Conservation (phyloP, 768 basidiomycete species). For the Leccinum rimulosum region DNA sequence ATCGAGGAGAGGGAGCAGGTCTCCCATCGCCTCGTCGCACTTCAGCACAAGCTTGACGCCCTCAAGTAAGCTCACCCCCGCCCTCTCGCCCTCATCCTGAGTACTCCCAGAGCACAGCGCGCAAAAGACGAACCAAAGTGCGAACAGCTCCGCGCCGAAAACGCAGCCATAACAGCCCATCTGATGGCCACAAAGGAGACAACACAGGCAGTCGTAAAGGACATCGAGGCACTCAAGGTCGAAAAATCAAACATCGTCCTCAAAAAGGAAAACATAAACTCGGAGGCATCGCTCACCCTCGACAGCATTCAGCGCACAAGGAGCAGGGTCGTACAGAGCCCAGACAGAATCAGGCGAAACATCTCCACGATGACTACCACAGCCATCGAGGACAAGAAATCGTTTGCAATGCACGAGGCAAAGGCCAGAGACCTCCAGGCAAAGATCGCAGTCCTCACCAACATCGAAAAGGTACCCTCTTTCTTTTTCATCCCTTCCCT, state of each 20-base stretch:
- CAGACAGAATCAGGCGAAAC: conserved; percentile 82
- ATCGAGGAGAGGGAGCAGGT: conserved; percentile 63
- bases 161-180: conserved; percentile 55
- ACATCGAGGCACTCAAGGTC: conserved; percentile 68
- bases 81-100: neutral
- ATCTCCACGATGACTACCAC: conserved; percentile 73
- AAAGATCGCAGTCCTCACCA: conserved; percentile 66
- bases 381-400: conserved; percentile 68
- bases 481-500: neutral
- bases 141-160: conserved; percentile 57
- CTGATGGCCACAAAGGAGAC: conserved; percentile 70
- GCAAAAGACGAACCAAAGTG: conserved; percentile 70
- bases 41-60: conserved; percentile 49
- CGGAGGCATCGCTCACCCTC: conserved; percentile 54
- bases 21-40: conserved; percentile 43
- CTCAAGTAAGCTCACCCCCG: conserved; percentile 48
- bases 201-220: conserved; percentile 56
- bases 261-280: conserved; percentile 66
- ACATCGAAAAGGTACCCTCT: conserved; percentile 67
- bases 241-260: conserved; percentile 64
- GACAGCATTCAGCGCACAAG: conserved; percentile 64
- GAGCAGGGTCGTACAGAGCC: conserved; percentile 84
- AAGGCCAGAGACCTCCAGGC: conserved; percentile 77
- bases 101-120: conserved; percentile 49
- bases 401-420: conserved; percentile 59